Percentiles rank a stretch among this genome's conserved stretches.
Evolutionary conservation across 768 basidiomycete species (phyloP).

Genomic region (Tylopilus balloui): DNA sequence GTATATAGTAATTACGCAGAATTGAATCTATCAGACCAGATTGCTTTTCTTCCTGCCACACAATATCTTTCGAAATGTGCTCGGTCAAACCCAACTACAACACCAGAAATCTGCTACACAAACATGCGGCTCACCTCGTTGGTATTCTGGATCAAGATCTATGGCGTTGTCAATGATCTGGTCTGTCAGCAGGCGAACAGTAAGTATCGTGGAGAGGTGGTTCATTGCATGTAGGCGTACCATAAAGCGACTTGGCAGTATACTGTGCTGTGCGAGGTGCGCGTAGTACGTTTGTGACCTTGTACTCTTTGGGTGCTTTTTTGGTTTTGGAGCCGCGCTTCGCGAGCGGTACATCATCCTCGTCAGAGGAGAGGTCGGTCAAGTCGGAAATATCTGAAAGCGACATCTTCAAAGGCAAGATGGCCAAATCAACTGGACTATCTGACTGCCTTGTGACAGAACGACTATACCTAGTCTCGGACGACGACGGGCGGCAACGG

Average conservation of each 20-base stretch:
- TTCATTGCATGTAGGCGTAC: slow-evolving; percentile 25
- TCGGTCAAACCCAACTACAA: neutral
- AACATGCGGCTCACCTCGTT: slow-evolving; percentile 43
- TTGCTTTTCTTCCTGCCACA: slow-evolving; percentile 63
- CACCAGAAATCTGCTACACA: neutral
- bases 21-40: slow-evolving; percentile 59
- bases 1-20: slow-evolving; percentile 60
- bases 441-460: neutral
- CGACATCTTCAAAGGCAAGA: slow-evolving; percentile 23
- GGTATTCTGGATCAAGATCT: slow-evolving; percentile 62
- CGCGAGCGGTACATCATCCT: slow-evolving; percentile 31
- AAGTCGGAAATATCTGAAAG: slow-evolving; percentile 44
- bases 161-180: slow-evolving; percentile 44
- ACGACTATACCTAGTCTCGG: neutral
- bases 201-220: neutral
- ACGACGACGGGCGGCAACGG: neutral
- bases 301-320: slow-evolving; percentile 29
- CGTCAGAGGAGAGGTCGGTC: slow-evolving; percentile 43
- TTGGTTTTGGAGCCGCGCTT: slow-evolving; percentile 19
- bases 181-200: slow-evolving; percentile 30
- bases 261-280: slow-evolving; percentile 39
- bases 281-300: slow-evolving; percentile 31
- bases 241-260: slow-evolving; percentile 41
- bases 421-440: neutral
- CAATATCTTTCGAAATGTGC: slow-evolving; percentile 42